phyloP scores from a whole-genome alignment of 108 stramenopile genomes.

The Licmophora abbreviata region DNA sequence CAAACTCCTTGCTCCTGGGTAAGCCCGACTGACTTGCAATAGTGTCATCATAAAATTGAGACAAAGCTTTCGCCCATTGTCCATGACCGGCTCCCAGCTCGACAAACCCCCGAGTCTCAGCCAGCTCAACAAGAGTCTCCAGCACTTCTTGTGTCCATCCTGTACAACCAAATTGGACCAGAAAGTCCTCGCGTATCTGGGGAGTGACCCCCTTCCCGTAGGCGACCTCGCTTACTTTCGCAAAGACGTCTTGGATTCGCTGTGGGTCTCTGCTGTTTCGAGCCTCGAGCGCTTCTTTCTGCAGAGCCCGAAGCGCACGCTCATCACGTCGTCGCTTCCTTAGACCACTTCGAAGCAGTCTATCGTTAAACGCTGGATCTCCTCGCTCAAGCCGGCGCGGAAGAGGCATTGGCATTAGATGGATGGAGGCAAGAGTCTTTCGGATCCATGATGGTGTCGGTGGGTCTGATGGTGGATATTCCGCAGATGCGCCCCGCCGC shows the following conservation, averaged over 20 bases:
- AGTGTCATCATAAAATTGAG: slow-evolving; percentile 21
- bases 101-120: slow-evolving; percentile 51
- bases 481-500: too few relatives aligned
- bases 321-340: slow-evolving; percentile 45
- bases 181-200: slow-evolving; percentile 65
- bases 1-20: slow-evolving; percentile 26
- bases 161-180: slow-evolving; percentile 68
- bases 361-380: slow-evolving; percentile 5
- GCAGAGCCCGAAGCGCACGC: slow-evolving; percentile 21
- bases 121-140: slow-evolving; percentile 27
- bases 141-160: slow-evolving; percentile 56
- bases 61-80: slow-evolving; percentile 67
- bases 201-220: slow-evolving; percentile 69
- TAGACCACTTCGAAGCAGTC: slow-evolving; percentile 11
- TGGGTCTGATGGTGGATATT: neutral
- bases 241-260: slow-evolving; percentile 21
- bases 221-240: slow-evolving; percentile 33
- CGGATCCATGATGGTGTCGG: neutral
- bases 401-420: neutral
- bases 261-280: slow-evolving; percentile 24
- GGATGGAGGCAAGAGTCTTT: neutral
- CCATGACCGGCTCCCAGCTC: slow-evolving; percentile 83
- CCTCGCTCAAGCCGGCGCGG: neutral
- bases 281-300: slow-evolving; percentile 21
- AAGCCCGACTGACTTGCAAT: neutral